These are phyloP conservation scores for Groenewaldozyma tartarivorans DNA, from an alignment of 805 yeast genomes.

Conservation along the genomic window DNA sequence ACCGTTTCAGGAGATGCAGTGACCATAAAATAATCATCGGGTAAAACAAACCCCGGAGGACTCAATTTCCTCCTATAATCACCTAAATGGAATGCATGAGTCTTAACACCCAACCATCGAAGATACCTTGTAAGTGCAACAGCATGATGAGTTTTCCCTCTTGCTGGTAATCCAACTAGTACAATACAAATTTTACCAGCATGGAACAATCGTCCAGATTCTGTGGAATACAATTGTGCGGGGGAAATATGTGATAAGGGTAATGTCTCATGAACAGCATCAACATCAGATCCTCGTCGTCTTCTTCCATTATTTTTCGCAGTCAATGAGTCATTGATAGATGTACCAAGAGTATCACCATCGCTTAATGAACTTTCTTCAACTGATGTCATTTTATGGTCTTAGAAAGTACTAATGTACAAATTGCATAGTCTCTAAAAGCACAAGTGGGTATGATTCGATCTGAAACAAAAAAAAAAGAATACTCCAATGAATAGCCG, in stretches of 20 bases:
- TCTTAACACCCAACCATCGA: constrained; percentile 92
- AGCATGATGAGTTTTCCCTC: constrained; percentile 90
- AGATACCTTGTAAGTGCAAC: constrained; percentile 86
- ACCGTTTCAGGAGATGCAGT: constrained; percentile 40
- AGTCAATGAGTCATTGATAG: too few relatives aligned
- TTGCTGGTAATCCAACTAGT: constrained; percentile 86
- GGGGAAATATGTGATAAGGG: constrained; percentile 63
- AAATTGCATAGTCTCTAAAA: too few relatives aligned
- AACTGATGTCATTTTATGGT: too few relatives aligned
- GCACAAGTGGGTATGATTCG: too few relatives aligned
- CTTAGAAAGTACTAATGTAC: too few relatives aligned
- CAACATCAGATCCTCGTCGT: constrained; percentile 17
- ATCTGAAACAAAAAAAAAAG: too few relatives aligned
- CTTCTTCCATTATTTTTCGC: not conserved
- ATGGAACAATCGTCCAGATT: constrained; percentile 84
- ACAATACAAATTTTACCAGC: constrained; percentile 90
- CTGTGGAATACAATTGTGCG: constrained; percentile 88
- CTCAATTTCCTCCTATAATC: constrained; percentile 60
- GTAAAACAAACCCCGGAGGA: constrained; percentile 37
- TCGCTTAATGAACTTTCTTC: too few relatives aligned
- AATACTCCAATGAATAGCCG: too few relatives aligned
- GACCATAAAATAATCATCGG: constrained; percentile 60
- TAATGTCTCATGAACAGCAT: constrained; percentile 15
- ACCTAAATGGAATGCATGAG: constrained; percentile 85
- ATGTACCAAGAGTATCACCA: too few relatives aligned